Evolutionary conservation across 208 protist genomes (phyloP).

Genomic region (Leptomonas pyrrhocoris): DNA sequence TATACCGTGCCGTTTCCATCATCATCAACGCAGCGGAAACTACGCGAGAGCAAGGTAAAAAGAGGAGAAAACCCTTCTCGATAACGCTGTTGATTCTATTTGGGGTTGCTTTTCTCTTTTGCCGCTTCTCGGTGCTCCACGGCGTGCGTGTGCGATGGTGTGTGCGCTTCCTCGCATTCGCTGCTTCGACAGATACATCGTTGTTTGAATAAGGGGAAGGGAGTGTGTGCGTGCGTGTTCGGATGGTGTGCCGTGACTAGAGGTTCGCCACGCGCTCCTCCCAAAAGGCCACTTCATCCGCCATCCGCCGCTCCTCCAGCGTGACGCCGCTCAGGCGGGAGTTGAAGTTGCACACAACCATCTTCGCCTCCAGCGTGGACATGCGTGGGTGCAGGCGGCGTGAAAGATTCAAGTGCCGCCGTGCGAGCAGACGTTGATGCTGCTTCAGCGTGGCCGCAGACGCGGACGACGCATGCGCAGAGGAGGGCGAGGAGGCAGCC

Average conservation of each 20-base stretch:
- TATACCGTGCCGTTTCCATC: too few species aligned
- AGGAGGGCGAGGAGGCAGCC: neutral
- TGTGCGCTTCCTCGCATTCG: too few species aligned
- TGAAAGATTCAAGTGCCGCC: constrained; percentile 3
- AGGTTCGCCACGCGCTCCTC: neutral
- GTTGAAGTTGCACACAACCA: constrained; percentile 7
- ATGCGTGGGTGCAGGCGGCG: constrained; percentile 14
- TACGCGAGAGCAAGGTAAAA: too few species aligned
- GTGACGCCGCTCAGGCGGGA: neutral
- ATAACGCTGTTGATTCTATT: too few species aligned
- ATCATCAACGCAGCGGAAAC: too few species aligned
- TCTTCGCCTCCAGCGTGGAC: constrained; percentile 21
- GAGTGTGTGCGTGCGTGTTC: too few species aligned
- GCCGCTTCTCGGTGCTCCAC: too few species aligned
- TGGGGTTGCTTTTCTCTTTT: too few species aligned
- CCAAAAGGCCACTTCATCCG: constrained; percentile 18
- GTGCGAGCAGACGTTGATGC: constrained; percentile 9
- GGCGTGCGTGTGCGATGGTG: too few species aligned
- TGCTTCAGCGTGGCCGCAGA: constrained; percentile 1
- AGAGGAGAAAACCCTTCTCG: too few species aligned
- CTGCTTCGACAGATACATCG: too few species aligned
- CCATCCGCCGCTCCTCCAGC: constrained; percentile 1
- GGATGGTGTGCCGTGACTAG: neutral
- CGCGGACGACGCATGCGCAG: neutral
- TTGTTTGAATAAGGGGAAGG: neutral